Evolutionary conservation across 1,284 basidiomycete genomes (phyloP).

Genomic region (Thecaphora thlaspeos): DNA sequence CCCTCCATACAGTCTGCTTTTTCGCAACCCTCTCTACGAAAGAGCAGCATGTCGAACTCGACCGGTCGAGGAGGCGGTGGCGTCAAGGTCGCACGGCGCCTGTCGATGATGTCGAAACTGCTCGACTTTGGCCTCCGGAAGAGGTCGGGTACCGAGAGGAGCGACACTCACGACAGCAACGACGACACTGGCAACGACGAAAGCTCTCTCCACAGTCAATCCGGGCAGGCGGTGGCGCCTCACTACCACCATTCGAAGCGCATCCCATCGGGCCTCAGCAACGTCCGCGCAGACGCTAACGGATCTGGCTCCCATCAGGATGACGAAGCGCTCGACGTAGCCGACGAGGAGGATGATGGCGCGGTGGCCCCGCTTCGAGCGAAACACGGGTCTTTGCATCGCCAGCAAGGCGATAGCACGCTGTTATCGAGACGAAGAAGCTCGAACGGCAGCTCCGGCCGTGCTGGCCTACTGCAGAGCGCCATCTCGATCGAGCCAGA

Average conservation of each 20-base stretch:
- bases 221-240: constrained; percentile 1
- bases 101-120: constrained; percentile 32
- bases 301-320: constrained; percentile 3
- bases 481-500: constrained; percentile 11
- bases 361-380: not conserved
- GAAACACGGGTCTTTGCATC: constrained; percentile 3
- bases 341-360: constrained; percentile 31
- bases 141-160: constrained; percentile 18
- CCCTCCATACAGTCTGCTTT: too few relatives aligned
- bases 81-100: constrained; percentile 13
- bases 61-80: not conserved
- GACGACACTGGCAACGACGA: not conserved
- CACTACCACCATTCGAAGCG: constrained; percentile 1
- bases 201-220: not conserved
- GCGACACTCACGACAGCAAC: constrained; percentile 7
- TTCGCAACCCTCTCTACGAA: too few relatives aligned
- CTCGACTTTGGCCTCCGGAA: constrained; percentile 26
- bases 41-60: not conserved
- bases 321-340: constrained; percentile 38
- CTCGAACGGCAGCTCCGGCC: constrained; percentile 21
- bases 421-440: constrained; percentile 12
- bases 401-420: not conserved
- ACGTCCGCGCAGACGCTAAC: constrained; percentile 1
- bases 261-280: constrained; percentile 16
- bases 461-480: constrained; percentile 1